Percentiles rank a stretch among this genome's conserved stretches.
Evolutionary conservation across 129 eudicot genomes (phyloP).

Genomic region (Flaveria linearis): DNA sequence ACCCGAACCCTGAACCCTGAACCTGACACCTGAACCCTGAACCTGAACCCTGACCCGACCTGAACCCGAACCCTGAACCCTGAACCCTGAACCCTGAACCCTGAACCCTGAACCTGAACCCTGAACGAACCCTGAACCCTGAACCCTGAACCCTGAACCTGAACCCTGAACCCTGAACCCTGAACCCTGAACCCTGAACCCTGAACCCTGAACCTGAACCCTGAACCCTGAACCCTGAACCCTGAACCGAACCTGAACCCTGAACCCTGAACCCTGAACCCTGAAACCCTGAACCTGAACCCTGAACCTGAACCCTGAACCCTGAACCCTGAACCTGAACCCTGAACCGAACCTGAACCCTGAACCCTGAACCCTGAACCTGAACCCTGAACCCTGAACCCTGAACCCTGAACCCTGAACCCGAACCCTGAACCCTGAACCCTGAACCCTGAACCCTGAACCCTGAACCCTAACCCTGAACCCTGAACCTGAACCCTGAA

Average conservation of each 20-base stretch:
- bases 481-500: conserved; percentile 24
- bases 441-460: conserved; percentile 34
- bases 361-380: conserved; percentile 16
- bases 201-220: conserved; percentile 8
- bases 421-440: conserved; percentile 33
- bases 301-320: conserved; percentile 16
- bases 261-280: conserved; percentile 20
- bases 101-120: conserved; percentile 26
- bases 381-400: conserved; percentile 9
- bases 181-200: not conserved
- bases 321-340: conserved; percentile 22
- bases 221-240: conserved; percentile 10
- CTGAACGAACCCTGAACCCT: conserved; percentile 24
- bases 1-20: no score
- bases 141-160: conserved; percentile 18
- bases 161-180: conserved; percentile 9
- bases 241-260: conserved; percentile 16
- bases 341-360: conserved; percentile 25
- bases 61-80: conserved; percentile 16
- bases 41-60: conserved; percentile 20
- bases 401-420: conserved; percentile 26
- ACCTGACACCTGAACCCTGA: conserved; percentile 19
- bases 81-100: conserved; percentile 25
- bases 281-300: conserved; percentile 15
- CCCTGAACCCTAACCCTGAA: conserved; percentile 31